Percentiles rank a stretch among this genome's conserved stretches.
Conservation (phyloP, 2,329 filamentous ascomycete species). For the Boeremia lycopersici region DNA sequence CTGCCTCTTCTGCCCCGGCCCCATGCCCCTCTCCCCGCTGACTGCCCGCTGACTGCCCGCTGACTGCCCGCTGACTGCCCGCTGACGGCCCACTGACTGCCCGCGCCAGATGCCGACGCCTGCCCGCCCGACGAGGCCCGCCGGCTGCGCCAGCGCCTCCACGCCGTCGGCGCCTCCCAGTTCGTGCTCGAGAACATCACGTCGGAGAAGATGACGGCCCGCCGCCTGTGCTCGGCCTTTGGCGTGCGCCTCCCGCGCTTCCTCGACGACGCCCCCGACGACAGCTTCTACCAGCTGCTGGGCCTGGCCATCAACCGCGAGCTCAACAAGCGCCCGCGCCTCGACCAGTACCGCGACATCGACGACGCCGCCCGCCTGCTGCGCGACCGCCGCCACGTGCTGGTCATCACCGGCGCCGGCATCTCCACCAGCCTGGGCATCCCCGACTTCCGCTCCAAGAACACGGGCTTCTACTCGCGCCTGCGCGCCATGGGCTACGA, state of each 20-base stretch:
- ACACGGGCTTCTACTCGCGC: slow-evolving; percentile 88
- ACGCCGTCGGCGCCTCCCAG: slow-evolving; percentile 74
- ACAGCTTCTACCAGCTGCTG: slow-evolving; percentile 75
- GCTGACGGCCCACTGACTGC: background rate
- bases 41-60: too few species aligned
- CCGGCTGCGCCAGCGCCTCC: slow-evolving; percentile 72
- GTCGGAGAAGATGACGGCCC: slow-evolving; percentile 72
- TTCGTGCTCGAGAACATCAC: slow-evolving; percentile 68
- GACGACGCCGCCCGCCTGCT: slow-evolving; percentile 85
- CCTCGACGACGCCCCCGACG: slow-evolving; percentile 74
- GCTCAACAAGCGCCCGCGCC: slow-evolving; percentile 79
- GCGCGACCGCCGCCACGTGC: slow-evolving; percentile 76
- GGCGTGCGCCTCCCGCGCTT: slow-evolving; percentile 75
- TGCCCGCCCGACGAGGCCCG: slow-evolving; percentile 62
- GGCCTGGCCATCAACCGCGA: slow-evolving; percentile 80
- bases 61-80: too few species aligned
- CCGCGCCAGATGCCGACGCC: slow-evolving; percentile 28
- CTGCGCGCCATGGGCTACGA: slow-evolving; percentile 76
- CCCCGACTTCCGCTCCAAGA: slow-evolving; percentile 93
- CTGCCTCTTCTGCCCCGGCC: too few species aligned
- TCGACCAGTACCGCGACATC: slow-evolving; percentile 79
- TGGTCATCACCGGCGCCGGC: slow-evolving; percentile 92
- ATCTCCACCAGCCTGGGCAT: slow-evolving; percentile 97
- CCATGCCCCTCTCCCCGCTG: too few species aligned
- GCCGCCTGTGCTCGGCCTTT: slow-evolving; percentile 87